Conservation (phyloP, 2,329 filamentous ascomycete species). For the Sporothrix schenckii region DNA sequence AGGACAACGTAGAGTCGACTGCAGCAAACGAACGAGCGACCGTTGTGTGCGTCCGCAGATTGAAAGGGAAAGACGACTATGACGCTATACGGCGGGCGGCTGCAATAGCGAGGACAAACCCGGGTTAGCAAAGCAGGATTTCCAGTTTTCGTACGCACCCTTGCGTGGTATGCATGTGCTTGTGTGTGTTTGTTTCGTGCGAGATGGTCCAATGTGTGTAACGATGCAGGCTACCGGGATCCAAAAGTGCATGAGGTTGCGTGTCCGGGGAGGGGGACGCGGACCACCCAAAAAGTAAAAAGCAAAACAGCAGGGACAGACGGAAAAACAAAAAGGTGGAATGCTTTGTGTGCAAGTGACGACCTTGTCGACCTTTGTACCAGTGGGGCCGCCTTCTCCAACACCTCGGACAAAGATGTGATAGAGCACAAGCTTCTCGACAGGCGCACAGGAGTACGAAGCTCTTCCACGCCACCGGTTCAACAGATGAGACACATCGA, state of each 20-base stretch:
- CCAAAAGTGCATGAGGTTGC: constrained; percentile 19
- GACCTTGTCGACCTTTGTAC: background rate
- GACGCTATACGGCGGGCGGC: constrained; percentile 41
- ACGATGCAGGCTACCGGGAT: constrained; percentile 30
- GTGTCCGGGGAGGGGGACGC: background rate
- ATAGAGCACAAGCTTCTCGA: background rate
- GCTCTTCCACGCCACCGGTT: constrained; percentile 3
- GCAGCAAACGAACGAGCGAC: background rate
- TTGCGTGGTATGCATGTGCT: constrained; percentile 15
- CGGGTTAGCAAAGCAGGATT: constrained; percentile 40
- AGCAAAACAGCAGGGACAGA: background rate
- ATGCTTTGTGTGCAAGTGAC: constrained; percentile 5
- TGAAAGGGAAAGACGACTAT: constrained; percentile 24
- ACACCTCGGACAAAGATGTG: background rate
- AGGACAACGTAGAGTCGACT: background rate
- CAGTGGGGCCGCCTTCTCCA: background rate
- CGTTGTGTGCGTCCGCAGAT: background rate
- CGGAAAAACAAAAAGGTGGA: background rate
- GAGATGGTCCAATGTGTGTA: constrained; percentile 26
- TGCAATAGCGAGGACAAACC: constrained; percentile 42
- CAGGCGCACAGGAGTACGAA: background rate
- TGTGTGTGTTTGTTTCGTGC: constrained; percentile 12
- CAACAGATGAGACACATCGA: background rate
- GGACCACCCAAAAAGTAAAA: constrained; percentile 5
- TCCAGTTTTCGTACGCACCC: constrained; percentile 4